A percentile compares a stretch with the other conserved stretches of the same genome.
phyloP scores from a whole-genome alignment of 1,284 basidiomycete species.

The Cryptococcus hybrid region DNA sequence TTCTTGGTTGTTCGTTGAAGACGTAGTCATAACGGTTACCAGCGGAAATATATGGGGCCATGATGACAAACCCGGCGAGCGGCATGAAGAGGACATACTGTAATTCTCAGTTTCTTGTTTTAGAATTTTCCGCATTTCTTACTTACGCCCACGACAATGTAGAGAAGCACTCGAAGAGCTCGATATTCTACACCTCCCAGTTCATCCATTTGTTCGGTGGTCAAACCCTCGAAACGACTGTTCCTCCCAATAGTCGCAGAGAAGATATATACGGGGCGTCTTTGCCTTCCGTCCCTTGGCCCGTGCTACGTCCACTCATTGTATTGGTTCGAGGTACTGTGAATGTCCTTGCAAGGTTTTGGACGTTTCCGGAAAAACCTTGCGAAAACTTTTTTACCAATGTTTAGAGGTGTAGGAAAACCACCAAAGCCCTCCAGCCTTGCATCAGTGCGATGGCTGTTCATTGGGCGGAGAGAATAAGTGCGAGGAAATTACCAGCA shows the following conservation, averaged over 20 bases:
- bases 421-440: conserved; percentile 65
- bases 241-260: conserved; percentile 81
- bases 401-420: conserved; percentile 75
- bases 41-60: conserved; percentile 73
- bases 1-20: conserved; percentile 60
- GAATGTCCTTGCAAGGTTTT: conserved; percentile 61
- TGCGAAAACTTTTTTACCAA: conserved; percentile 56
- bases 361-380: conserved; percentile 60
- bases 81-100: conserved; percentile 74
- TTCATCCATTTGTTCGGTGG: conserved; percentile 81
- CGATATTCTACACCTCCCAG: conserved; percentile 93
- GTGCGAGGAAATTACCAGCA: conserved; percentile 37
- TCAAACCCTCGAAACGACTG: conserved; percentile 77
- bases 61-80: conserved; percentile 64
- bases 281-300: conserved; percentile 48
- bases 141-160: conserved; percentile 65
- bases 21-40: conserved; percentile 54
- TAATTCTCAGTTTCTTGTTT: conserved; percentile 1
- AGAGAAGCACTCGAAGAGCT: conserved; percentile 74
- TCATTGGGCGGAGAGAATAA: conserved; percentile 46
- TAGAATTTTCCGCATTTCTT: not conserved
- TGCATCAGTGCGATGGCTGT: conserved; percentile 30
- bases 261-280: conserved; percentile 77
- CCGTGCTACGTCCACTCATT: conserved; percentile 49
- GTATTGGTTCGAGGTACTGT: conserved; percentile 74